Percentiles rank a stretch among this genome's conserved stretches.
These are phyloP conservation scores for Myriosclerotinia scirpicola DNA, from an alignment of 2,329 filamentous ascomycete genomes.

Conservation along the genomic window DNA sequence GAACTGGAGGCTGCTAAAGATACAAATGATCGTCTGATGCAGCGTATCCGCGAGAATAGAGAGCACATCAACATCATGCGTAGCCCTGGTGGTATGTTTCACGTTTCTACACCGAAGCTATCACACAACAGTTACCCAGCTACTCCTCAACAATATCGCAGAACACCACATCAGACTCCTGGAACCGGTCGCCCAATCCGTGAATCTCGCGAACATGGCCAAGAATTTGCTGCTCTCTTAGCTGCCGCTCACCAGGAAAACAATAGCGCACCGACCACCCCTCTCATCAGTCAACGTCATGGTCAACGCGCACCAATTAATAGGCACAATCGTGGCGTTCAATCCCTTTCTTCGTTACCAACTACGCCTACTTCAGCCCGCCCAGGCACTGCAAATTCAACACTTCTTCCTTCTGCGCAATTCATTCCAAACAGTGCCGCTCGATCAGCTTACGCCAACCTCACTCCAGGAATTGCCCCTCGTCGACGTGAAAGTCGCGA, in stretches of 20 bases:
- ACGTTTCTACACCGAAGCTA: conserved; percentile 59
- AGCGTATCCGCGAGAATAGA: conserved; percentile 83
- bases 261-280: conserved; percentile 72
- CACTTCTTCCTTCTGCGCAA: conserved; percentile 62
- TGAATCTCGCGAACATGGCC: conserved; percentile 49
- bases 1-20: conserved; percentile 69
- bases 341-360: conserved; percentile 83
- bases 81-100: conserved; percentile 69
- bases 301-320: conserved; percentile 49
- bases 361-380: conserved; percentile 66
- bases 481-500: conserved; percentile 70
- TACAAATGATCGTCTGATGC: conserved; percentile 74
- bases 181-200: conserved; percentile 42
- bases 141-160: conserved; percentile 46
- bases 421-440: conserved; percentile 62
- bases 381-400: conserved; percentile 46
- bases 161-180: conserved; percentile 54
- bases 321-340: conserved; percentile 71
- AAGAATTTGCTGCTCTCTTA: conserved; percentile 68
- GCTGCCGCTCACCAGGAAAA: conserved; percentile 72
- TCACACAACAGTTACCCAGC: conserved; percentile 42
- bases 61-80: conserved; percentile 81
- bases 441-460: conserved; percentile 43
- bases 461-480: conserved; percentile 33
- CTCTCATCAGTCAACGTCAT: conserved; percentile 41